Conservation (phyloP, 371 early-diverging fungal genomes). For the Ordospora pajunii region DNA sequence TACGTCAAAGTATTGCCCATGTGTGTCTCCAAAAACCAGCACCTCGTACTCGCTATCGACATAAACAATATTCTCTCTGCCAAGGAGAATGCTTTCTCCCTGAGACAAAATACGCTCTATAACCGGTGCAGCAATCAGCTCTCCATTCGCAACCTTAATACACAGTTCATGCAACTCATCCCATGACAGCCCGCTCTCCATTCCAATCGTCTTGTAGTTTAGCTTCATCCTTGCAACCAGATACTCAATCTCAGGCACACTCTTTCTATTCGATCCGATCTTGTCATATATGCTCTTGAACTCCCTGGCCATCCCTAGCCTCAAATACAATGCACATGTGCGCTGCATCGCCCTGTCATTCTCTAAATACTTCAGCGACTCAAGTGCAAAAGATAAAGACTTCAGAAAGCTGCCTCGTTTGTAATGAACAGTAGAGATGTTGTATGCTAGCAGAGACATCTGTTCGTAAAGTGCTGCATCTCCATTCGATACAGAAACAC, state of each 20-base stretch:
- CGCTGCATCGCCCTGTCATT: not conserved
- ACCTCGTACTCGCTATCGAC: not conserved
- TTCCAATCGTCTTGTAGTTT: not conserved
- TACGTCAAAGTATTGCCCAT: constrained; percentile 81
- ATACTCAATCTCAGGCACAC: not conserved
- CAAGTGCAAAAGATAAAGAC: not conserved
- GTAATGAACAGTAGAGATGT: not conserved
- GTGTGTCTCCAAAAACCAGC: constrained; percentile 80
- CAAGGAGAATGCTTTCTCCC: not conserved
- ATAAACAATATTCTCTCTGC: constrained; percentile 3
- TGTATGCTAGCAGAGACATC: not conserved
- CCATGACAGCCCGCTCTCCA: not conserved
- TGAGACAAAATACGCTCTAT: not conserved
- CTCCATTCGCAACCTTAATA: not conserved
- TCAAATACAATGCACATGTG: not conserved
- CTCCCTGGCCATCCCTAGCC: not conserved
- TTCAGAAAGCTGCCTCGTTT: not conserved
- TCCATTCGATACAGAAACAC: too few species aligned
- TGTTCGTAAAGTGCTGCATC: not conserved
- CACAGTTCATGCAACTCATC: not conserved
- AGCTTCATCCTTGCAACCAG: not conserved
- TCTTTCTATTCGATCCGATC: not conserved
- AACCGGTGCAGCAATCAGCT: not conserved
- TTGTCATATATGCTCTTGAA: not conserved
- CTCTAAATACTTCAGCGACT: not conserved